Evolutionary conservation across 805 yeast genomes (phyloP).

Genomic region (Blastobotrys robertii): DNA sequence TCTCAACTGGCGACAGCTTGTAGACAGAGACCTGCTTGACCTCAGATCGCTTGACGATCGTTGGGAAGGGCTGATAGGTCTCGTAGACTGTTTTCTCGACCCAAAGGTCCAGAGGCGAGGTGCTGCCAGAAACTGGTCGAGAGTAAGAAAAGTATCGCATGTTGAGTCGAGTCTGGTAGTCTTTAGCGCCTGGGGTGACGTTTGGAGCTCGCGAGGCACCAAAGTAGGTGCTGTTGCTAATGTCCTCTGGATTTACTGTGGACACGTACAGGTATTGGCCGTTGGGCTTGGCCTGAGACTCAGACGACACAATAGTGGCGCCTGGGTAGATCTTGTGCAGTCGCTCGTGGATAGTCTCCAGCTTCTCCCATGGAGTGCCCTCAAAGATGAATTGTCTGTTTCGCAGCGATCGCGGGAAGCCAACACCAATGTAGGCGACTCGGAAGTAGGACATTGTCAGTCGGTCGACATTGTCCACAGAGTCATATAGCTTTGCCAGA

Average conservation of each 20-base stretch:
- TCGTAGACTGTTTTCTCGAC: constrained; percentile 78
- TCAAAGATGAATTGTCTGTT: constrained; percentile 74
- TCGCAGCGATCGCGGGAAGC: constrained; percentile 70
- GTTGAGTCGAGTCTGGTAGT: constrained; percentile 67
- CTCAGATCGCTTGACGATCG: constrained; percentile 77
- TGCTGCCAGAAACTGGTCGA: constrained; percentile 64
- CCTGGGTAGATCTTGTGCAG: constrained; percentile 71
- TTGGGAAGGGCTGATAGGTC: constrained; percentile 71
- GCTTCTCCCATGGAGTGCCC: constrained; percentile 81
- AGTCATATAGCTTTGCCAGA: constrained; percentile 57
- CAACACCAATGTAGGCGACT: constrained; percentile 72
- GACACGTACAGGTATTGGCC: constrained; percentile 69
- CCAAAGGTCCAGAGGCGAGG: constrained; percentile 69
- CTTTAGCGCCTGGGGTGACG: constrained; percentile 43
- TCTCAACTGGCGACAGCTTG: constrained; percentile 73
- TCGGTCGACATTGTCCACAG: constrained; percentile 59
- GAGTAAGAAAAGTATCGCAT: constrained; percentile 59
- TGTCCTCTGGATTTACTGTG: constrained; percentile 57
- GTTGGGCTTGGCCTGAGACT: constrained; percentile 50
- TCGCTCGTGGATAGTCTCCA: constrained; percentile 71
- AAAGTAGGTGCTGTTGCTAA: constrained; percentile 21
- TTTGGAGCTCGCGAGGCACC: constrained; percentile 25
- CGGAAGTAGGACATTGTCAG: constrained; percentile 69
- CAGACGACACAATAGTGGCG: constrained; percentile 53
- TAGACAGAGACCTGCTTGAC: constrained; percentile 39